Evolutionary conservation across 2,329 filamentous ascomycete species (phyloP).

Genomic region (Falciphora oryzae): DNA sequence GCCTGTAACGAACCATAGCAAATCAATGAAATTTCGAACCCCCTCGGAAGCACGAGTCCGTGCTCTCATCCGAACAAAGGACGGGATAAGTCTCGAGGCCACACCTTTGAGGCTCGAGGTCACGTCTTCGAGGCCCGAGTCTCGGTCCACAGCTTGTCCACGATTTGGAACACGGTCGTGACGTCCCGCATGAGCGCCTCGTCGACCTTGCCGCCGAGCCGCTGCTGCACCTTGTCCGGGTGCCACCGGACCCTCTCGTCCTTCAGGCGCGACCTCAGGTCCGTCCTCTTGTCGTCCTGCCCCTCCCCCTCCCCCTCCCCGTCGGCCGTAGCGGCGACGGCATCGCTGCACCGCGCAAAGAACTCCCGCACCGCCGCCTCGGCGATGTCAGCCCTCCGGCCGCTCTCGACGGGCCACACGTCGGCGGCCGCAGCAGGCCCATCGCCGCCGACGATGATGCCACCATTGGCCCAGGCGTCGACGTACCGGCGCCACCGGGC

Average conservation of each 20-base stretch:
- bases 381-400: constrained; percentile 47
- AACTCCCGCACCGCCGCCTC: constrained; percentile 61
- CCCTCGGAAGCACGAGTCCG: no score
- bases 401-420: constrained; percentile 65
- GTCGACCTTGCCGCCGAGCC: constrained; percentile 66
- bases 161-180: constrained; percentile 85
- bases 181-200: constrained; percentile 68
- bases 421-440: constrained; percentile 31
- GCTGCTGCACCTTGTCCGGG: constrained; percentile 95
- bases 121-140: constrained; percentile 31
- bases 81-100: not conserved
- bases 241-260: constrained; percentile 90
- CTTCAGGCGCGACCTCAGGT: constrained; percentile 56
- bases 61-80: not conserved
- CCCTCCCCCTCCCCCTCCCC: not conserved
- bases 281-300: constrained; percentile 22
- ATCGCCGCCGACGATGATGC: constrained; percentile 13
- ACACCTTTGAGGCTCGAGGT: not conserved
- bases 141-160: constrained; percentile 76
- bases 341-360: constrained; percentile 42
- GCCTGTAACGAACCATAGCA: not conserved
- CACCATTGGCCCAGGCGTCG: constrained; percentile 50
- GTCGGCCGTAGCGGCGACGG: not conserved
- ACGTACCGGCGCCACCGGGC: constrained; percentile 61
- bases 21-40: not conserved